Conservation (phyloP, 371 early-diverging fungal genomes). For the Apophysomyces sp. region DNA sequence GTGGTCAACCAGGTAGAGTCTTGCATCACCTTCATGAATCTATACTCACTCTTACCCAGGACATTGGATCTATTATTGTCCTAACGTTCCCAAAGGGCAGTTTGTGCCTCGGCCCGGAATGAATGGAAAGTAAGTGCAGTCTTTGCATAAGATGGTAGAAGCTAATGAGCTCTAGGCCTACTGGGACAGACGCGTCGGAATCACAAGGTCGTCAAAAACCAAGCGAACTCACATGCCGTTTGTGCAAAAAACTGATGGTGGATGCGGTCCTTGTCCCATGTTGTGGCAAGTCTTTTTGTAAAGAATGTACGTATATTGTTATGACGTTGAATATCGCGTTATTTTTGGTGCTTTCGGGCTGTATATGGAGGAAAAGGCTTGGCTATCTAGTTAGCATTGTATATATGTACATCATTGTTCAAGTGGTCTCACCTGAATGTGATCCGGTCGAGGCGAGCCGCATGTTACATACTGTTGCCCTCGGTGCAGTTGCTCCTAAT, state of each 20-base stretch:
- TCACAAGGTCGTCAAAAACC: slow-evolving; percentile 27
- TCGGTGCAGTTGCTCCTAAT: neutral
- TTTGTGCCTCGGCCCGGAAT: slow-evolving; percentile 37
- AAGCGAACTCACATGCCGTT: slow-evolving; percentile 66
- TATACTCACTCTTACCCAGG: slow-evolving; percentile 13
- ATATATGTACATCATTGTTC: slow-evolving; percentile 4
- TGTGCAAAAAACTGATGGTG: slow-evolving; percentile 75
- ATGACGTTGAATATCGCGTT: neutral
- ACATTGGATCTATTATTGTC: slow-evolving; percentile 58
- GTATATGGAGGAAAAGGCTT: neutral
- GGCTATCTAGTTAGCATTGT: slow-evolving; percentile 1
- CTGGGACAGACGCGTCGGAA: neutral
- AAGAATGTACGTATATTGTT: slow-evolving; percentile 65
- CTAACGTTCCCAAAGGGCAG: slow-evolving; percentile 50
- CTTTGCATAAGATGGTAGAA: neutral
- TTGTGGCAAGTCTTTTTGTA: slow-evolving; percentile 87
- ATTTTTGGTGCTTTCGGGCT: neutral
- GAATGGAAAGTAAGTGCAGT: slow-evolving; percentile 23
- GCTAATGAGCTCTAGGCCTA: neutral
- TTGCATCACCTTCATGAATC: neutral
- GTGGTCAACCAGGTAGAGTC: slow-evolving; percentile 41
- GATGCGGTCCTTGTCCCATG: slow-evolving; percentile 85
- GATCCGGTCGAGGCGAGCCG: slow-evolving; percentile 6
- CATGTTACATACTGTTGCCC: neutral
- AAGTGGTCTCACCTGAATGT: slow-evolving; percentile 6